Base-by-base conservation (phyloP, 805 yeast species). In the Metschnikowia orientalis region DNA sequence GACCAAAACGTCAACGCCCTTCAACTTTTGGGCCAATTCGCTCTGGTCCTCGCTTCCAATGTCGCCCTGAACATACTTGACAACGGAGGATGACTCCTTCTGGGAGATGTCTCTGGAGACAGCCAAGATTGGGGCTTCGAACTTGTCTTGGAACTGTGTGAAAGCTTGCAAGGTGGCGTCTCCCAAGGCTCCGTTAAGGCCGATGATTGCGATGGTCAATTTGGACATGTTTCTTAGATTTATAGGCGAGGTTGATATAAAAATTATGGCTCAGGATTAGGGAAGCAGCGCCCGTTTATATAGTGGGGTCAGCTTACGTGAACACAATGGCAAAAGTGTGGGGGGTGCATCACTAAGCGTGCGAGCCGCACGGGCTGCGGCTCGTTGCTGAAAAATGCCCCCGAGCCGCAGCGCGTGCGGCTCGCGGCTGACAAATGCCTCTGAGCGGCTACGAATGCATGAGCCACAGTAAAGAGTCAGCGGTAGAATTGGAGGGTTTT, bases 131-230 rank as follows among this genome's bases (percentile, higher is more conserved):
- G 85, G 84, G 23, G 61, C 58, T 1, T 56, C 41, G 42, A 63
- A 54, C 40, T 71, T 69, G 36, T 54, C 54, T 13, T 59, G 49
- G 46, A 76, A 75, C 5, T 54, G 45, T 13, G 67, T 50, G 28
- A 78, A 54, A 6, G 77, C 76, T 1, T 56, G 59, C 12, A 74
- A 36, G 22, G 63, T 54, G 26, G 75, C 73, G 41, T 58, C 54
- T 26, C 79, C 82, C 24, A 79, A 54, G 41, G 53, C 40, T 16
- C 86, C 84, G 40, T 66, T 58, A 29, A 67, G 44, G 21, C 84
- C 83, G 37, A 71, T 47, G 32, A 79, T 50, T 23, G 81, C 82
- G 35, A 79, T 50, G 19, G 64, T 38, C 18, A 40, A 37, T 30
- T 47, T 41, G 23, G 53, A 38, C 53, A 48, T 49, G 40, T 17